Conservation (phyloP, 768 basidiomycete species). For the Tulasnella sp. region DNA sequence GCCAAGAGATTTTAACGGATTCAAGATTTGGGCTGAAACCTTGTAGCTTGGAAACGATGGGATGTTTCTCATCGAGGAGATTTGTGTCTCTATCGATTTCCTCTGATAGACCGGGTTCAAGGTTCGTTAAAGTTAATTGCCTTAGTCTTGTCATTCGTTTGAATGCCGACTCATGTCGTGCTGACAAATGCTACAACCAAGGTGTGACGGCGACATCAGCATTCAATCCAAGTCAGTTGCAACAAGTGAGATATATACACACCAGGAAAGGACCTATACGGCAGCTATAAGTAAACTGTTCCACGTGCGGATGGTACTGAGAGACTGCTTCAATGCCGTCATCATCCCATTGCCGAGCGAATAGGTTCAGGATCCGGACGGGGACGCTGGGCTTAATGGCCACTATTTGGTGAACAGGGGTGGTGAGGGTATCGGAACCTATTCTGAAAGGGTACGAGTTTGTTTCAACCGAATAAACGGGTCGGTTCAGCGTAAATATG, state of each 20-base stretch:
- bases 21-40: neutral
- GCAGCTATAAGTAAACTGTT: neutral
- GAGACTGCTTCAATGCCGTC: neutral
- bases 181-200: neutral
- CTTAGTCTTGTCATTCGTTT: neutral
- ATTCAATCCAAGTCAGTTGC: neutral
- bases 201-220: too few relatives aligned
- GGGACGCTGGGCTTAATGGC: neutral
- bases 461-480: neutral
- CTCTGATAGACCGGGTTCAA: neutral
- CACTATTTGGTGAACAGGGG: neutral
- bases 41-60: neutral
- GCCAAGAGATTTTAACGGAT: neutral
- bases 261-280: neutral
- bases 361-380: neutral
- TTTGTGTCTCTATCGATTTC: neutral
- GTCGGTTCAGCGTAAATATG: neutral
- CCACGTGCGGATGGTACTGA: neutral
- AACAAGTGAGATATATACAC: neutral
- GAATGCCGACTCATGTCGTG: neutral
- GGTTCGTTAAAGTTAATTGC: neutral
- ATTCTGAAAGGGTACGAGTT: neutral
- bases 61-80: neutral
- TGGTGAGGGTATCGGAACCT: neutral
- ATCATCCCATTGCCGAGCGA: neutral